Evolutionary conservation across 1,284 basidiomycete genomes (phyloP), one percentile per base, ranked within the genome.

Genomic region (Irpex sp.): DNA sequence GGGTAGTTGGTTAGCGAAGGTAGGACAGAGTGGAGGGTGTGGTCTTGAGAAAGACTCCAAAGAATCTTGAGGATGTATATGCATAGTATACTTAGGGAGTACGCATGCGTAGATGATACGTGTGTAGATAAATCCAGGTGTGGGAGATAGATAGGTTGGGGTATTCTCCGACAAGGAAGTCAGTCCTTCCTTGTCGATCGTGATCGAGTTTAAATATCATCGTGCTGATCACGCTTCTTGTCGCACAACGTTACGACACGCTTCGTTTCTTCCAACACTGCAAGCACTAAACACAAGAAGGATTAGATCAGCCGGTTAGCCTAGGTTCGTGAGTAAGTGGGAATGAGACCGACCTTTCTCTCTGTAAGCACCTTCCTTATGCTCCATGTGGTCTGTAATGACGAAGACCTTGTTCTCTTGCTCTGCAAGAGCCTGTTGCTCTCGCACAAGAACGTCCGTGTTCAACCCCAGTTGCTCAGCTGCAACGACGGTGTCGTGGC

Each of bases 211-310:
- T 50, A 58, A 37, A 15, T 54, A 43, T 65, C 65, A 17, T 50
- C 49, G 13, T 64, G 63, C 17, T 61, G 59, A 57, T 78, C 77
- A 58, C 81, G 76, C 67, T 79, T 82, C 62, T 77, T 77, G 66
- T 80, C 78, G 64, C 80, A 83, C 2, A 82, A 70, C 49, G 75
- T 71, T 47, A 83, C 73, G 59, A 82, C 77, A 51, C 78, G 79
- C 61, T 81, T 81, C 8, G 85, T 83, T 72, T 88, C 83, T 62
- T 84, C 80, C 57, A 89, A 69, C 31, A 83, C 84, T 60, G 82
- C 78, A 71, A 84, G 77, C 15, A 88, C 87, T 89, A 65, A 3
- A 51, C 5, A 7, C 13, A 21, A 13, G 19, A 39, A 43, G 3
- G 15, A 13, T 50, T 21, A 21, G 49, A 17, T 58, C 11, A 43